Evolutionary conservation across 805 yeast genomes (phyloP), one percentile per base, ranked within the genome.

Genomic region (Candida corydali): DNA sequence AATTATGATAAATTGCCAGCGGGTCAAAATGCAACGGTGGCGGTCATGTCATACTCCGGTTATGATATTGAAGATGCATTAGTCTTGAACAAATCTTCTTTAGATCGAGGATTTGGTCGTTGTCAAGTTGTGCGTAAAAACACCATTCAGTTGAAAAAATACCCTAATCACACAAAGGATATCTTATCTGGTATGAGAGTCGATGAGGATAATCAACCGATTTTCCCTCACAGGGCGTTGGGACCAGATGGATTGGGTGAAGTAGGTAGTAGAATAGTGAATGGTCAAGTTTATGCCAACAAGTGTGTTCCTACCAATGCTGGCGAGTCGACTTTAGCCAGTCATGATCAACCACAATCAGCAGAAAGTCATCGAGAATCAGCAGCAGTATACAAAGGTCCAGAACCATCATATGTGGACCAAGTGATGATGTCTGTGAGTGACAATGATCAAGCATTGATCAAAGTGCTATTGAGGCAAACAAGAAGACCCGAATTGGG

Each of bases 61-160:
- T 93, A 93, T 58, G 98, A 93, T 85, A 93, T 93, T 59, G 98
- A 93, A 66, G 98, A 93, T 80, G 98, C 98, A 5, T 73, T 93
- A 55, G 97, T 93, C 15, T 66, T 93, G 50, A 93, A 93, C 63
- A 93, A 91, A 60, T 71, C 98, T 0, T 86, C 96, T 0, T 73
- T 93, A 38, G 98, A 93, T 55, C 76, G 98, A 56, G 98, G 98
- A 1, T 93, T 87, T 59, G 98, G 98, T 28, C 80, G 98, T 50
- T 93, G 98, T 68, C 98, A 93, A 64, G 95, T 88, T 3, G 75
- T 95, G 44, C 75, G 94, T 54, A 93, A 93, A 63, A 87, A 88
- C 43, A 91, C 98, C 1, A 80, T 95, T 5, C 80, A 83, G 14
- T 69, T 93, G 47, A 93, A 93, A 59, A 76, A 95, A 50, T 93